Evolutionary conservation across 2,329 filamentous ascomycete genomes (phyloP).

Genomic region (Sporothrix sp.): DNA sequence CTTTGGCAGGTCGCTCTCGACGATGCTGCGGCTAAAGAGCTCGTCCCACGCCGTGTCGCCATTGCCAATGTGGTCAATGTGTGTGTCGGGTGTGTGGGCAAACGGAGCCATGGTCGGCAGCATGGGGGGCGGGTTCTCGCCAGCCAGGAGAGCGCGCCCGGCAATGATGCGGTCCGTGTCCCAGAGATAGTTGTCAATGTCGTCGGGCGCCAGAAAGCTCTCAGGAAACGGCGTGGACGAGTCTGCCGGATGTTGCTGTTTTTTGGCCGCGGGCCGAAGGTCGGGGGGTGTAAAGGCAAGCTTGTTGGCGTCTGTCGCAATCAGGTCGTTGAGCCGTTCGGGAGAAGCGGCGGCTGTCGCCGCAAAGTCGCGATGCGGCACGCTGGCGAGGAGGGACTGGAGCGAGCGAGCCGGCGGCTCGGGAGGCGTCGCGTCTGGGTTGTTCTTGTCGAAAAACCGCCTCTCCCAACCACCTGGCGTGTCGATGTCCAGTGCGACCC

Average conservation of each 20-base stretch:
- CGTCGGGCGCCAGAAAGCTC: slow-evolving; percentile 57
- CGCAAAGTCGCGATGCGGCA: slow-evolving; percentile 41
- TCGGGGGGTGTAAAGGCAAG: slow-evolving; percentile 17
- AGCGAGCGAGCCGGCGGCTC: slow-evolving; percentile 40
- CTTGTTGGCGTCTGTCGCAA: slow-evolving; percentile 27
- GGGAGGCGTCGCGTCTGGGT: slow-evolving; percentile 67
- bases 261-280: slow-evolving; percentile 32
- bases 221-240: slow-evolving; percentile 41
- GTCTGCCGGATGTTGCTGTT: slow-evolving; percentile 18
- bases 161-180: slow-evolving; percentile 48
- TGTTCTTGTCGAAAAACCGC: slow-evolving; percentile 69
- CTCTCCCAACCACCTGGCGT: slow-evolving; percentile 47
- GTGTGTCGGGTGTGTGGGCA: slow-evolving; percentile 25
- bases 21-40: slow-evolving; percentile 25
- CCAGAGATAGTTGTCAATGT: slow-evolving; percentile 65
- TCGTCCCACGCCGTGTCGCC: slow-evolving; percentile 24
- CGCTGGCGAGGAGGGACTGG: slow-evolving; percentile 39
- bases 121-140: slow-evolving; percentile 22
- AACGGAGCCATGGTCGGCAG: slow-evolving; percentile 44
- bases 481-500: slow-evolving; percentile 65
- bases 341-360: slow-evolving; percentile 56
- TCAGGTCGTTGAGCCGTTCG: slow-evolving; percentile 39
- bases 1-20: slow-evolving; percentile 25
- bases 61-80: slow-evolving; percentile 13
- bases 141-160: slow-evolving; percentile 30